Base-by-base conservation (phyloP, 768 basidiomycete genomes). In the Agrocybe praecox region DNA sequence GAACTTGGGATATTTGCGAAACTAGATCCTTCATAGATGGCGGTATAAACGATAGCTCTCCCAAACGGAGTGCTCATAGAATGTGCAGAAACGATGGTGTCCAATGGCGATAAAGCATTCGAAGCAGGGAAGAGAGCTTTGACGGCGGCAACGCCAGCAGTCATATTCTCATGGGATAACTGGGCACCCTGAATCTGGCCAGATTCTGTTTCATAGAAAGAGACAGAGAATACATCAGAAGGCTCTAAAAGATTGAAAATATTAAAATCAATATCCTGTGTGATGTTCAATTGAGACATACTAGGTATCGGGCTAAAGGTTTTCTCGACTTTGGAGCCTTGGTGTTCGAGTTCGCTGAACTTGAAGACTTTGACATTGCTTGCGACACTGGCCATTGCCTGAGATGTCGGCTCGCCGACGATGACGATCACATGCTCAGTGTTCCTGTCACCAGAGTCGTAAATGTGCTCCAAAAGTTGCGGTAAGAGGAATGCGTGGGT, bases 101-200 rank as follows among this genome's bases (percentile, higher is more conserved):
- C 95, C 50, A 89, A 70, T 6, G 86, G 73, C 5, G 89, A 84
- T 42, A 94, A 63, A 12, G 84, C 76, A 63, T 85, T 84, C 21
- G 89, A 82, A 10, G 85, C 75, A 2, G 95, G 94, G 62, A 96
- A 84, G 19, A 95, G 68, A 5, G 86, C 83, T 33, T 90, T 86
- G 21, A 85, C 76, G 2, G 89, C 90, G 0, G 92, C 85, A n/a
- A 95, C 88, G 32, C 92, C 95, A 3, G 95, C 92, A 2, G 93
- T 96, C 56, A 96, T 67, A 61, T 94, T 94, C 69, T 90, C 81
- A 68, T 94, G 92, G 0, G 92, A 92, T 29, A 95, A 73, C 57
- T 86, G 85, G 8, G 81, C 82, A 21, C 82, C 88, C 54, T 81
- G 82, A 8, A 88, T 67, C 36, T 79, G 75, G 32, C 88, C 83